Conservation (phyloP, 306 rosid species). For the Vigna angularis region DNA sequence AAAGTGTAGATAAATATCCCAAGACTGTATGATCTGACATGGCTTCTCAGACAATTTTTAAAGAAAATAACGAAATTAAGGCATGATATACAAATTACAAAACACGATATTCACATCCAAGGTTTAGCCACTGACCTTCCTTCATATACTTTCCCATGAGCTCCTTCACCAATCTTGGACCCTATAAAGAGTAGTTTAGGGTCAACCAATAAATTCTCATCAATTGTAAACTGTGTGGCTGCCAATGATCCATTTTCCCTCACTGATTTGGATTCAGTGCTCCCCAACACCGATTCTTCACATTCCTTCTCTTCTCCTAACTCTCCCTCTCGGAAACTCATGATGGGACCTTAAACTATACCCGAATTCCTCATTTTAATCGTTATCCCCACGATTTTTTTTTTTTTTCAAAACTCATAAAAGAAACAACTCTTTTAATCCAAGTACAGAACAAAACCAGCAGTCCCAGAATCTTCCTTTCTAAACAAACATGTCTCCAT, state of each 20-base stretch:
- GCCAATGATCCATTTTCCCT: constrained; percentile 62
- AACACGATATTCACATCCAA: constrained; percentile 7
- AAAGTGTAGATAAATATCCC: constrained; percentile 18
- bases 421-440: constrained; percentile 32
- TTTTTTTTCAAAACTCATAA: not conserved
- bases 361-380: constrained; percentile 68
- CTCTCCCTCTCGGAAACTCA: constrained; percentile 70
- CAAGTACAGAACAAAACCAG: constrained; percentile 38
- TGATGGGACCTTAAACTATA: constrained; percentile 73
- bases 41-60: constrained; percentile 16
- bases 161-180: constrained; percentile 92
- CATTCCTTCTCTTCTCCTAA: constrained; percentile 57
- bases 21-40: constrained; percentile 30
- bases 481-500: constrained; percentile 39
- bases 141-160: constrained; percentile 95
- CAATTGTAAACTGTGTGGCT: constrained; percentile 63
- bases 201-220: constrained; percentile 87
- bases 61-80: not conserved
- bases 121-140: constrained; percentile 82
- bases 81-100: constrained; percentile 16
- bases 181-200: constrained; percentile 88
- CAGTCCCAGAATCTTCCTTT: constrained; percentile 38
- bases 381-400: constrained; percentile 7
- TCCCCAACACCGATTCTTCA: constrained; percentile 47
- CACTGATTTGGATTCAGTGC: constrained; percentile 52